Evolutionary conservation across 306 rosid genomes (phyloP), one percentile per base, ranked within the genome.

Genomic region (Dryas octopetala): DNA sequence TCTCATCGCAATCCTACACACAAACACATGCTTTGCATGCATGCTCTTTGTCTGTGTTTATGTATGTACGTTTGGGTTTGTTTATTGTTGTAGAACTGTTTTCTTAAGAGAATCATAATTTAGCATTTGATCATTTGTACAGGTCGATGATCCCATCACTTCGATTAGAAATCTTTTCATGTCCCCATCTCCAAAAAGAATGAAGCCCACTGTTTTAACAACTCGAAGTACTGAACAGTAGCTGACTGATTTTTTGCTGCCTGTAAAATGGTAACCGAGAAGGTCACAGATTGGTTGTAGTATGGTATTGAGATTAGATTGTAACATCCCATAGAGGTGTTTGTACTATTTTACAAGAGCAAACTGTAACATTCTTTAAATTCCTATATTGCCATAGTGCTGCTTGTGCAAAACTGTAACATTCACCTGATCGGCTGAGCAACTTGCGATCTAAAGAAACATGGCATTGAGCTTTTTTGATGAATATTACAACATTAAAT

Each of bases 71-170:
- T 46, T 71, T 54, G 8, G 17, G 16, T 51, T 51, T 53, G 17
- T 67, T 66, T 64, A 67, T 68, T 63, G 13, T 58, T 26, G 72
- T 76, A 43, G 63, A 75, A 58, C 47, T 23, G 16, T 55, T 32
- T 28, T 44, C 66, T 76, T 44, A 59, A 78, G 51, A 38, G 68
- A 52, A 60, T 62, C 47, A 65, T 57, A 13, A 62, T 75, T 83
- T 82, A 82, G 28, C 55, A 57, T 66, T 58, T 32, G 73, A 40
- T 63, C 68, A 59, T 83, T 51, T 69, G 44, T 89, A 81, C 93
- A 95, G 99, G 97, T 92, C 12, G 92, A 92, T 73, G 97, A 92
- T 80, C 99, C 99, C 5, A 53, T 95, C 6, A 80, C 86, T 74
- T 92, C 98, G 1, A 88, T 90, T 46, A 84, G 92, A 68, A 88